A percentile compares a stretch with the other conserved stretches of the same genome.
phyloP scores from a whole-genome alignment of 371 early-diverging fungal genomes.

The Modicella reniformis region DNA sequence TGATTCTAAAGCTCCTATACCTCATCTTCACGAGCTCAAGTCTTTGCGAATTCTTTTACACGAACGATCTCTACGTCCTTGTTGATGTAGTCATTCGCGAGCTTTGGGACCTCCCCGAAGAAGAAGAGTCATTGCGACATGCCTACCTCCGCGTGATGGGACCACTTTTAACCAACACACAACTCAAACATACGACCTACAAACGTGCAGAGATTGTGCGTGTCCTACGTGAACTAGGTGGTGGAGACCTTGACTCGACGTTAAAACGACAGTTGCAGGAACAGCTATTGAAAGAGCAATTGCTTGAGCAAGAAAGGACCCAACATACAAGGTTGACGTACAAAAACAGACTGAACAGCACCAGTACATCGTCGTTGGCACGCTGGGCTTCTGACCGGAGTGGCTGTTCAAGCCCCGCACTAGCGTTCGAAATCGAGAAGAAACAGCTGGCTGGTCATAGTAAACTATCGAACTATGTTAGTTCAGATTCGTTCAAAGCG shows the following conservation, averaged over 20 bases:
- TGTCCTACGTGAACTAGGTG: constrained; percentile 51
- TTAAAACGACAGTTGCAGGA: constrained; percentile 31
- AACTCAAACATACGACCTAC: constrained; percentile 61
- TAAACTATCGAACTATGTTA: constrained; percentile 18
- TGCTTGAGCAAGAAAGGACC: constrained; percentile 21
- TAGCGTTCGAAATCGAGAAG: constrained; percentile 15
- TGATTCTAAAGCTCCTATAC: constrained; percentile 78
- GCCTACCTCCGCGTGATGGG: constrained; percentile 80
- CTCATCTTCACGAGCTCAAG: constrained; percentile 67
- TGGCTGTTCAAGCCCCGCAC: constrained; percentile 26
- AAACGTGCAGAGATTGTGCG: constrained; percentile 64
- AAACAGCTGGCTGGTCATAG: neutral
- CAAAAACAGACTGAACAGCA: constrained; percentile 33
- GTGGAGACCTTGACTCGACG: constrained; percentile 37
- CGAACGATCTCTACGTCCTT: constrained; percentile 86
- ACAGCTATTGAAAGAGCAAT: constrained; percentile 27
- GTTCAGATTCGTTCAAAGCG: constrained; percentile 22
- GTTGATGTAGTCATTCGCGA: constrained; percentile 86
- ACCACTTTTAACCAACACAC: constrained; percentile 76
- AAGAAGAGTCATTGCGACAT: constrained; percentile 78
- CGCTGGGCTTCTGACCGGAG: constrained; percentile 30
- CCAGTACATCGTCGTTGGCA: neutral
- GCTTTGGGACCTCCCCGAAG: constrained; percentile 77
- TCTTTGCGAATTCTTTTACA: constrained; percentile 81
- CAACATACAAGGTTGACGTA: constrained; percentile 28